Evolutionary conservation across 495 filamentous ascomycete genomes (phyloP), one percentile per base, ranked within the genome.

Genomic region (Cenococcum geophilum): DNA sequence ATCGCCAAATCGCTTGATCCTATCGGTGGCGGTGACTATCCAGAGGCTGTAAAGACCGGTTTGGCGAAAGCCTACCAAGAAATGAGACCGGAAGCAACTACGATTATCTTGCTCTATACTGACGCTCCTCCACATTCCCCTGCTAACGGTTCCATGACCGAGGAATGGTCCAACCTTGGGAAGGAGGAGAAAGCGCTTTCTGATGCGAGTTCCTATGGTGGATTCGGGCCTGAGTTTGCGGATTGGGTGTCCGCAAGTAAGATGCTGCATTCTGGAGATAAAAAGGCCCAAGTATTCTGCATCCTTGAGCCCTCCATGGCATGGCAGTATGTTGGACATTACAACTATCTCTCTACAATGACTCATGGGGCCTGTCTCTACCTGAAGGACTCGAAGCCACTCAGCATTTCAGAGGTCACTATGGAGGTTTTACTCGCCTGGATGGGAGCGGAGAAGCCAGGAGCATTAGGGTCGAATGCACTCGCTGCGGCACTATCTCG

Each of bases 21-120:
- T 43, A 21, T 60, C 0, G 67, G 53, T 14, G 74, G 74, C 0
- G 72, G 71, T 3, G 75, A 77, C 61, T 73, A 71, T 56, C 72
- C 75, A 14, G 77, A 79, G 55, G 78, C 78, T 3, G 66, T 70
- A 5, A 77, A 78, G 62, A 77, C 77, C 0, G 78, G 71, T 0
- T 69, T 79, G 2, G 76, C 77, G 10, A 70, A 68, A 20, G 77
- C 75, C 0, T 73, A 78, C 62, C 49, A 72, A 25, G 51, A 76
- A 5, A 79, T 79, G 77, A 69, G 77, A 48, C 37, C 68, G 8
- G 72, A 75, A 12, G 77, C 76, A 0, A 74, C 72, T 23, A 81
- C 78, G 8, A 59, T 81, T 14, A 68, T 79, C 27, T 58, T 81
- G 1, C 58, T 80, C 5, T 81, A 76, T 54, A 75, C 76, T 1